Evolutionary conservation across 2,329 filamentous ascomycete genomes (phyloP).

Genomic region (Fusarium neocosmosporiellum): DNA sequence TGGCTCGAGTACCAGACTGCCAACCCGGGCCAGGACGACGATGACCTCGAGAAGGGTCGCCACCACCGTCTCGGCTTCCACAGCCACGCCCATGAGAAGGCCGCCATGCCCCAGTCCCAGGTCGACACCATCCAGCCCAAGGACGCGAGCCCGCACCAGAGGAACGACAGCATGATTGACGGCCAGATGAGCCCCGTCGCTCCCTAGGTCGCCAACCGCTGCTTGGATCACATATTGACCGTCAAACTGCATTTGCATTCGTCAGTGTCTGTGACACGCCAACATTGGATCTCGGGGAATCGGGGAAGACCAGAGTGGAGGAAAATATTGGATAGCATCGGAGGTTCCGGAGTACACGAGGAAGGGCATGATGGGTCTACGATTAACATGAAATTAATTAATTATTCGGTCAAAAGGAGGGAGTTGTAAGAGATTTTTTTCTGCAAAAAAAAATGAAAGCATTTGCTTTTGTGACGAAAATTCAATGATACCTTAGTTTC

Average conservation of each 20-base stretch:
- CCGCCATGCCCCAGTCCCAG: conserved; percentile 19
- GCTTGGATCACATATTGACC: conserved; percentile 7
- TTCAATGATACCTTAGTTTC: not conserved
- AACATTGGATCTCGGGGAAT: conserved; percentile 1
- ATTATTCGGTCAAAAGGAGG: conserved; percentile 8
- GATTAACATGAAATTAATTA: conserved; percentile 15
- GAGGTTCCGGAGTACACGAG: not conserved
- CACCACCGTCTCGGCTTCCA: conserved; percentile 13
- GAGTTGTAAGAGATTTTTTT: conserved; percentile 4
- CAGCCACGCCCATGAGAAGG: conserved; percentile 1
- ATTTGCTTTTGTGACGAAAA: not conserved
- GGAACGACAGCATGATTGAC: conserved; percentile 39
- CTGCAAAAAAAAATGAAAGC: not conserved
- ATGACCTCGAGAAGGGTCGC: conserved; percentile 40
- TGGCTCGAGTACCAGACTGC: conserved; percentile 62
- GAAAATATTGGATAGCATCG: not conserved
- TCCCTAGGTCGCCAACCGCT: conserved; percentile 6
- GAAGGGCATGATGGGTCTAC: not conserved
- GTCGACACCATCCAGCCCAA: conserved; percentile 33
- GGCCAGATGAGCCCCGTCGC: conserved; percentile 24
- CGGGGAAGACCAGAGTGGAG: not conserved
- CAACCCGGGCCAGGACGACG: conserved; percentile 62
- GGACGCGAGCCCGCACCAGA: conserved; percentile 15
- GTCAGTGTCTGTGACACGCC: conserved; percentile 25
- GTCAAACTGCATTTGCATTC: conserved; percentile 18